phyloP scores from a whole-genome alignment of 164 flowering plant genomes.

The Vitis cinerea region DNA sequence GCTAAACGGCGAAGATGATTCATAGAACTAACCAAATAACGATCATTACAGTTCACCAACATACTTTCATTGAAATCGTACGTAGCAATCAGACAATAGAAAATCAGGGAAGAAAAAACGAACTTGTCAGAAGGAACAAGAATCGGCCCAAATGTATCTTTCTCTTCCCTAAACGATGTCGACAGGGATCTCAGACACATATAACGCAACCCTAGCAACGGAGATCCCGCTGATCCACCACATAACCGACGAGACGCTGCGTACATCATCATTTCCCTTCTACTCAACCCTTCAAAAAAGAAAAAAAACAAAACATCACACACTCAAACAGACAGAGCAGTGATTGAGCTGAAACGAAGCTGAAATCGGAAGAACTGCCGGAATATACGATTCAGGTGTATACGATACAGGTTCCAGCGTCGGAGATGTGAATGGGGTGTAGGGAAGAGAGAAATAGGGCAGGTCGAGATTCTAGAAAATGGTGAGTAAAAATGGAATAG shows the following conservation, averaged over 20 bases:
- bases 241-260: slow-evolving; percentile 37
- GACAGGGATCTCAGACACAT: slow-evolving; percentile 21
- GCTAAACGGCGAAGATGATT: no score
- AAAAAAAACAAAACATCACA: not conserved
- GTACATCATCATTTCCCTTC: slow-evolving; percentile 44
- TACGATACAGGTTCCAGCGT: no score
- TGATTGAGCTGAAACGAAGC: no score
- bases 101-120: slow-evolving; percentile 18
- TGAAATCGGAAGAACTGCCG: no score
- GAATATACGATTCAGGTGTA: no score
- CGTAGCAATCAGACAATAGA: not conserved
- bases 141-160: slow-evolving; percentile 83
- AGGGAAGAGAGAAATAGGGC: no score
- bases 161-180: slow-evolving; percentile 43
- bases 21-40: not conserved
- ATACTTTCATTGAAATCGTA: not conserved
- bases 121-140: slow-evolving; percentile 75
- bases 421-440: no score
- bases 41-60: not conserved
- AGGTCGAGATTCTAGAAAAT: no score
- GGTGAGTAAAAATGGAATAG: no score
- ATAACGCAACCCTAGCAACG: slow-evolving; percentile 13
- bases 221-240: slow-evolving; percentile 18
- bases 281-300: not conserved
- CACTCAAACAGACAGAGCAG: no score